Evolutionary conservation across 108 stramenopile species (phyloP).

Genomic region (Fragilaria crotonensis): DNA sequence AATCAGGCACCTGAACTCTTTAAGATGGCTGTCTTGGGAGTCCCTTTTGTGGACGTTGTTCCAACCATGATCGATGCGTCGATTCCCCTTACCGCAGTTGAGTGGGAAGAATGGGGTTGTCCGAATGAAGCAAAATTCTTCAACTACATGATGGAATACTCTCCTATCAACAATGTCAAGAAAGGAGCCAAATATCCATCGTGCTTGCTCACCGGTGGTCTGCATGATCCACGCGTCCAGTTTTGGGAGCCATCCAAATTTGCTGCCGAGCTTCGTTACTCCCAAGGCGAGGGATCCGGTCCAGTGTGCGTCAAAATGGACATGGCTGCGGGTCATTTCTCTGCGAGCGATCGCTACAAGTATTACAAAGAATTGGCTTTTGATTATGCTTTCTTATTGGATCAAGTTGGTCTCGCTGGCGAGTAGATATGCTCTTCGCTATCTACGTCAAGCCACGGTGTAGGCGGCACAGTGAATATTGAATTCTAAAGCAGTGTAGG

Average conservation of each 20-base stretch:
- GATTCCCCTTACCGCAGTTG: conserved; percentile 75
- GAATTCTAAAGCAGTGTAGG: too few relatives aligned
- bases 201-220: conserved; percentile 84
- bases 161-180: conserved; percentile 85
- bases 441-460: too few relatives aligned
- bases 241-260: conserved; percentile 70
- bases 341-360: conserved; percentile 91
- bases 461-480: too few relatives aligned
- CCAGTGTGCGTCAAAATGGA: conserved; percentile 68
- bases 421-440: too few relatives aligned
- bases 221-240: conserved; percentile 90
- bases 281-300: conserved; percentile 19
- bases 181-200: conserved; percentile 68
- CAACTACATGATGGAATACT: conserved; percentile 80
- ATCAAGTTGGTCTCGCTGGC: conserved; percentile 43
- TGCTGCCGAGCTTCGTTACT: conserved; percentile 44
- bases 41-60: conserved; percentile 93
- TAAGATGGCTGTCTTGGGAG: conserved; percentile 77
- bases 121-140: conserved; percentile 55
- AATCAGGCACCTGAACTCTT: conserved; percentile 85
- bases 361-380: conserved; percentile 83
- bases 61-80: conserved; percentile 73
- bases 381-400: conserved; percentile 86
- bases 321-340: conserved; percentile 91
- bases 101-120: conserved; percentile 94